phyloP scores from a whole-genome alignment of 371 early-diverging fungal species.

The Capillidium rhysosporum region DNA sequence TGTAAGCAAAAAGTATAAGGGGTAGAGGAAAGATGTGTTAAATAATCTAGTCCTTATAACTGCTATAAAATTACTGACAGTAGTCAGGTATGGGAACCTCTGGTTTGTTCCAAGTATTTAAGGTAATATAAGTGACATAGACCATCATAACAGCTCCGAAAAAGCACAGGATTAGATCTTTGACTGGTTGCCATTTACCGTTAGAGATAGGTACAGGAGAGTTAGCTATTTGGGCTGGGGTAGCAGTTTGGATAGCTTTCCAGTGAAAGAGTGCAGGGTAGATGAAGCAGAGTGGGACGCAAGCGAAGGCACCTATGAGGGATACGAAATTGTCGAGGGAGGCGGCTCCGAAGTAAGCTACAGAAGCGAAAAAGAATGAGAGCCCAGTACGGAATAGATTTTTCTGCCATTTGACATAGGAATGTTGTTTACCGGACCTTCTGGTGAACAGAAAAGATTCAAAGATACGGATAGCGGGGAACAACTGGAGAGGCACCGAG shows the following conservation, averaged over 20 bases:
- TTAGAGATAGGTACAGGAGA: conserved; percentile 4
- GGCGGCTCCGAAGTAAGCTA: conserved; percentile 48
- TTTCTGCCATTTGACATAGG: conserved; percentile 71
- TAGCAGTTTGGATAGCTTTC: conserved; percentile 24
- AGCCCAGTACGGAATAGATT: conserved; percentile 54
- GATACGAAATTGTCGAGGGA: conserved; percentile 69
- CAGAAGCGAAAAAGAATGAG: conserved; percentile 36
- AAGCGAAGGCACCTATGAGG: conserved; percentile 55
- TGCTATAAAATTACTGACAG: too few relatives aligned
- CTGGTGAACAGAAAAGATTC: conserved; percentile 45
- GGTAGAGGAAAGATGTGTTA: too few relatives aligned
- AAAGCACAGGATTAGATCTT: conserved; percentile 33
- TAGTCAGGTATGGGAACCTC: background rate
- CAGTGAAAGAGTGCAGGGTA: conserved; percentile 70
- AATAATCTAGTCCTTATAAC: too few relatives aligned
- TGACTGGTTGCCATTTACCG: conserved; percentile 15
- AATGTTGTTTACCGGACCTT: conserved; percentile 39
- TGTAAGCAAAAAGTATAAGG: too few relatives aligned
- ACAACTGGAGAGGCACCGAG: conserved; percentile 62
- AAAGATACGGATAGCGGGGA: conserved; percentile 69
- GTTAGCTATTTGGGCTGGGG: conserved; percentile 5
- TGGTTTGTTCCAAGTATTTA: conserved; percentile 32
- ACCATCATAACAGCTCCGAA: conserved; percentile 54
- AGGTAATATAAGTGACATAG: conserved; percentile 53
- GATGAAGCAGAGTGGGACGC: conserved; percentile 51